phyloP scores from a whole-genome alignment of 345 rosid species.

The Carallia brachiata region DNA sequence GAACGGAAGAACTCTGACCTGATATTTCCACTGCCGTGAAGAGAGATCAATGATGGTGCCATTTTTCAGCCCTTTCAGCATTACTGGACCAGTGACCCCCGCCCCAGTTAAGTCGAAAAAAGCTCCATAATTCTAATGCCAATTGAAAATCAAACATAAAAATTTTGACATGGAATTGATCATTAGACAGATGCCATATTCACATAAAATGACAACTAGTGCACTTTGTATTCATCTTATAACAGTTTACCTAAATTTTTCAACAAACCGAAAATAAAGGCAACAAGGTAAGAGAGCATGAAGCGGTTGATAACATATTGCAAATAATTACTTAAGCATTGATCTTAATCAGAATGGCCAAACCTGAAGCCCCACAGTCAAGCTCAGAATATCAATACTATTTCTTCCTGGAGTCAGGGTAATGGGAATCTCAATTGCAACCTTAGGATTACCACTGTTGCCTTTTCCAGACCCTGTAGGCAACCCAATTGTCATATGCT shows the following conservation, averaged over 20 bases:
- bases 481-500: slow-evolving; percentile 12
- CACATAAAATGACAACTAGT: not conserved
- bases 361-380: slow-evolving; percentile 96
- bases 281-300: not conserved
- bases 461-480: slow-evolving; percentile 70
- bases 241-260: no score
- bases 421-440: slow-evolving; percentile 60
- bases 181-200: slow-evolving; percentile 7
- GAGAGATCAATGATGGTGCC: slow-evolving; percentile 61
- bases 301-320: not conserved
- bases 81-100: slow-evolving; percentile 93
- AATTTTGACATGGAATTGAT: not conserved
- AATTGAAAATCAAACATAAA: slow-evolving; percentile 8
- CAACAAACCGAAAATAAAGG: no score
- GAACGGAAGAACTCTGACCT: slow-evolving; percentile 43
- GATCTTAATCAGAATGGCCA: slow-evolving; percentile 13
- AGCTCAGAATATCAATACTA: slow-evolving; percentile 74
- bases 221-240: not conserved
- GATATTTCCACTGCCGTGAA: slow-evolving; percentile 82
- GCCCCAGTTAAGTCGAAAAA: slow-evolving; percentile 75
- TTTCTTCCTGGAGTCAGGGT: slow-evolving; percentile 64
- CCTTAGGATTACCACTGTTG: slow-evolving; percentile 43
- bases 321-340: slow-evolving; percentile 1
- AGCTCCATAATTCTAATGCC: slow-evolving; percentile 82
- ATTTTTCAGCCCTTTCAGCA: slow-evolving; percentile 50